Base-by-base conservation (phyloP, 768 basidiomycete genomes). In the Cystofilobasidium macerans region DNA sequence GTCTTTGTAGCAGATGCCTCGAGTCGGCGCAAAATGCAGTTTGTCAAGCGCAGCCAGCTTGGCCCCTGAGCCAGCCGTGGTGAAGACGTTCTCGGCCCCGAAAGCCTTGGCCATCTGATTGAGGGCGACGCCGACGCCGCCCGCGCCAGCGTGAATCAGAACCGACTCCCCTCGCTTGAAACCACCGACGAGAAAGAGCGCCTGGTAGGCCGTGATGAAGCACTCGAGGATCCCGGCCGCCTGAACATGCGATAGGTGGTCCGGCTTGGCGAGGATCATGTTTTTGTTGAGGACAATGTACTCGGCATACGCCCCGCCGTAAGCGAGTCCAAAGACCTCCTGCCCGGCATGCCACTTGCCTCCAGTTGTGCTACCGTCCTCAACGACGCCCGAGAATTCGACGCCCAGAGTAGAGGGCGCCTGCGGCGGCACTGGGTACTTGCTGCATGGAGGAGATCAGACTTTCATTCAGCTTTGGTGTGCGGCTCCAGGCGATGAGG, bases 281-380 rank as follows among this genome's bases (percentile, higher is more conserved):
- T 81, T 82, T 66, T 84, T 79, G 11, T 81, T 78, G 45, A 84
- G 82, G 35, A 78, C 82, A 69, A 97, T 83, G 74, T 85, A 93
- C 74, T 93, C 88, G 40, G 91, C 90, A 72, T 92, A 93, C 51
- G 90, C 89, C 43, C 91, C 91, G 22, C 91, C 91, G 35, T 81
- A 82, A 11, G 85, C 82, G 2, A 94, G 79, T n/a, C 91, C 92
- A 69, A 87, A 79, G 16, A 90, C 87, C 73, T 87, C 84, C 69
- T 87, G 84, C 5, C 82, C 83, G 28, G 81, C 71, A 69, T 81
- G 78, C 82, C 84, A 88, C 56, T 76, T 76, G 35, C 32, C 54
- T 12, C 78, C 78, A 13, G 81, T 81, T 32, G 75, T 71, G 0
- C 85, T 85, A 16, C 86, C 70, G 56, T 82, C 78, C 36, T 79